Percentiles rank a stretch among this genome's conserved stretches.
Conservation (phyloP, 1,139 yeast genomes). For the Scheffersomyces insectosa region DNA sequence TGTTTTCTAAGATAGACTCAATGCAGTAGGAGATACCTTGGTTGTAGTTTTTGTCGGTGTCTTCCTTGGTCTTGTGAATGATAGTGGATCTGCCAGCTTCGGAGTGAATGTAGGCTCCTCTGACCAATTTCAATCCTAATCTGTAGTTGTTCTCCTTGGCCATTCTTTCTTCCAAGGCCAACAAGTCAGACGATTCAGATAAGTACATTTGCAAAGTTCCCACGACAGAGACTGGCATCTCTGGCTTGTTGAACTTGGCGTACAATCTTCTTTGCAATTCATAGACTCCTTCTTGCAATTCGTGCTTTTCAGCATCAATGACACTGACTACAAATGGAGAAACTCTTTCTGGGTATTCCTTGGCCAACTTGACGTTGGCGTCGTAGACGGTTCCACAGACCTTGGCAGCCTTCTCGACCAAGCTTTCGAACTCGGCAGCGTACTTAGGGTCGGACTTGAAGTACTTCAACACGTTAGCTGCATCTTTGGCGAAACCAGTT, state of each 20-base stretch:
- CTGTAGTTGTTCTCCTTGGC: slow-evolving; percentile 68
- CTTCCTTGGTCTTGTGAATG: slow-evolving; percentile 74
- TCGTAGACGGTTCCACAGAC: slow-evolving; percentile 59
- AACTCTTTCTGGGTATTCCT: slow-evolving; percentile 63
- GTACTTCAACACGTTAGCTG: slow-evolving; percentile 71
- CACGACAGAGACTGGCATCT: slow-evolving; percentile 65
- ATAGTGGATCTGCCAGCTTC: slow-evolving; percentile 69
- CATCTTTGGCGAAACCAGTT: slow-evolving; percentile 80
- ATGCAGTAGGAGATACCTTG: slow-evolving; percentile 66
- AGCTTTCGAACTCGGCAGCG: slow-evolving; percentile 53
- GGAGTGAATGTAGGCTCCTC: slow-evolving; percentile 95
- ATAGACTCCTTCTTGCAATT: slow-evolving; percentile 88
- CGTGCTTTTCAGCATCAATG: slow-evolving; percentile 90
- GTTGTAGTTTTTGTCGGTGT: slow-evolving; percentile 76
- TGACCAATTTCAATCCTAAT: slow-evolving; percentile 87
- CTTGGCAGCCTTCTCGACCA: slow-evolving; percentile 64
- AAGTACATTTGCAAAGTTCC: slow-evolving; percentile 96
- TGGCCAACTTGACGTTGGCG: slow-evolving; percentile 48
- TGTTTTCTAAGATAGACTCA: slow-evolving; percentile 52
- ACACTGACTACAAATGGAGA: slow-evolving; percentile 86
- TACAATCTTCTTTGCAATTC: slow-evolving; percentile 84
- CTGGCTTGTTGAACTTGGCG: slow-evolving; percentile 64
- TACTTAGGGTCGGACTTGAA: slow-evolving; percentile 47
- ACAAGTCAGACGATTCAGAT: slow-evolving; percentile 63
- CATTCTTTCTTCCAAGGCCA: slow-evolving; percentile 61